phyloP scores from a whole-genome alignment of 495 filamentous ascomycete genomes.

The Aspergillus campestris region DNA sequence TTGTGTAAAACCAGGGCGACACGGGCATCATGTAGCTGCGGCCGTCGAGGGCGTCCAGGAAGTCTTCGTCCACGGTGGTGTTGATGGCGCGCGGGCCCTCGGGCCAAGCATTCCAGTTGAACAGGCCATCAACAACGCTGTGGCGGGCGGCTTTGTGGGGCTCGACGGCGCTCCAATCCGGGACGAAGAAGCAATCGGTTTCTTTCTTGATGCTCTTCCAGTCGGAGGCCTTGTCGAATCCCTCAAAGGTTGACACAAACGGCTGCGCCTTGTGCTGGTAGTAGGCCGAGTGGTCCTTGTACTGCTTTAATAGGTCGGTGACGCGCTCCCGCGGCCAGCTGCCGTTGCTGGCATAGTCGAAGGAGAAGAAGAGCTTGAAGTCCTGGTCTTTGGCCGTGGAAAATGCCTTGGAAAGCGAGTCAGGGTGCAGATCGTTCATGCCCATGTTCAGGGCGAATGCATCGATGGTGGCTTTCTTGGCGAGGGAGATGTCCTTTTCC shows the following conservation, averaged over 20 bases:
- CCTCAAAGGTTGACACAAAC: constrained; percentile 71
- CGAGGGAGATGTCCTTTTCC: constrained; percentile 48
- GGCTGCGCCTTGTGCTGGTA: constrained; percentile 33
- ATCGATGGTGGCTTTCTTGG: constrained; percentile 55
- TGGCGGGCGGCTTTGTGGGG: constrained; percentile 30
- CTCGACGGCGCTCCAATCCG: constrained; percentile 55
- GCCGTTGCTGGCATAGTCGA: constrained; percentile 51
- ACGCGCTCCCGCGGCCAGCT: constrained; percentile 47
- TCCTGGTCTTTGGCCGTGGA: constrained; percentile 35
- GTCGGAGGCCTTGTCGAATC: constrained; percentile 46
- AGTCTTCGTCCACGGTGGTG: constrained; percentile 45
- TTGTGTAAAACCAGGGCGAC: constrained; percentile 66
- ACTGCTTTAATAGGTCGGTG: constrained; percentile 43
- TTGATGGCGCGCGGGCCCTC: constrained; percentile 44
- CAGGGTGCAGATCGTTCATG: constrained; percentile 32
- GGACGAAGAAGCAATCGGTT: constrained; percentile 49
- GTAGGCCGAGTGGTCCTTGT: constrained; percentile 40
- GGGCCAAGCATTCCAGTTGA: constrained; percentile 72
- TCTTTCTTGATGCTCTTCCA: constrained; percentile 48
- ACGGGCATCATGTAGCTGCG: constrained; percentile 73
- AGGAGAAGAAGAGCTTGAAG: constrained; percentile 61
- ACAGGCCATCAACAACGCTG: constrained; percentile 50
- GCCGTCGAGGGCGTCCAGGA: constrained; percentile 32
- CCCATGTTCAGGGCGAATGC: constrained; percentile 65
- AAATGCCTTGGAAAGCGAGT: constrained; percentile 41